Percentiles rank a stretch among this genome's conserved stretches.
phyloP scores from a whole-genome alignment of 257 asterid genomes.

The Galeopsis tetrahit region DNA sequence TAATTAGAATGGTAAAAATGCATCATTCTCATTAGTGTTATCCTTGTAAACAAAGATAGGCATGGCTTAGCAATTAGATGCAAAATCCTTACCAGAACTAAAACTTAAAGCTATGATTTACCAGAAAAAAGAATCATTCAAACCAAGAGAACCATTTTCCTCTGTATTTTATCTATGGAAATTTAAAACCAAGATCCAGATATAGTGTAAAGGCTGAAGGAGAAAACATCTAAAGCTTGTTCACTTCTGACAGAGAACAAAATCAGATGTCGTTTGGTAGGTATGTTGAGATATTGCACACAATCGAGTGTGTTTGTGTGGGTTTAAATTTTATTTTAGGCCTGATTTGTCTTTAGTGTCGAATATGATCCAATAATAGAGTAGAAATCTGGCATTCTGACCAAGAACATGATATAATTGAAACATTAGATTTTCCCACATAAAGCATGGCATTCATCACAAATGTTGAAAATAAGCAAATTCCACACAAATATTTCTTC shows the following conservation, averaged over 20 bases:
- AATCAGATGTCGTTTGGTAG: too few species aligned
- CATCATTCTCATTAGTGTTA: neutral
- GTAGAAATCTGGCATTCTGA: neutral
- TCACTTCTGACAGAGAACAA: neutral
- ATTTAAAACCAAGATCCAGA: constrained; percentile 16
- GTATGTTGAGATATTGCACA: too few species aligned
- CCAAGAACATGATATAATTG: neutral
- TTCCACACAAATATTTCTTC: neutral
- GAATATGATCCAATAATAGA: neutral
- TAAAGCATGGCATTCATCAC: neutral
- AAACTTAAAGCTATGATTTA: constrained; percentile 4
- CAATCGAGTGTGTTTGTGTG: too few species aligned
- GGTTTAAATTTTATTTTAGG: too few species aligned
- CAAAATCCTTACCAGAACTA: neutral
- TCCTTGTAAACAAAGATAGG: too few species aligned
- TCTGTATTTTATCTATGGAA: neutral
- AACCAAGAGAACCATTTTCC: constrained; percentile 1
- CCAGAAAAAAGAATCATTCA: too few species aligned
- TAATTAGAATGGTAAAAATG: neutral
- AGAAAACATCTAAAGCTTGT: neutral
- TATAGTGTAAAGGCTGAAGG: neutral
- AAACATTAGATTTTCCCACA: neutral
- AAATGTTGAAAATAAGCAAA: constrained; percentile 5
- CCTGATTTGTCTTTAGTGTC: too few species aligned
- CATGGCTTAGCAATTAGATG: neutral